phyloP scores from a whole-genome alignment of 2,329 filamentous ascomycete species.

The Geosmithia flava region DNA sequence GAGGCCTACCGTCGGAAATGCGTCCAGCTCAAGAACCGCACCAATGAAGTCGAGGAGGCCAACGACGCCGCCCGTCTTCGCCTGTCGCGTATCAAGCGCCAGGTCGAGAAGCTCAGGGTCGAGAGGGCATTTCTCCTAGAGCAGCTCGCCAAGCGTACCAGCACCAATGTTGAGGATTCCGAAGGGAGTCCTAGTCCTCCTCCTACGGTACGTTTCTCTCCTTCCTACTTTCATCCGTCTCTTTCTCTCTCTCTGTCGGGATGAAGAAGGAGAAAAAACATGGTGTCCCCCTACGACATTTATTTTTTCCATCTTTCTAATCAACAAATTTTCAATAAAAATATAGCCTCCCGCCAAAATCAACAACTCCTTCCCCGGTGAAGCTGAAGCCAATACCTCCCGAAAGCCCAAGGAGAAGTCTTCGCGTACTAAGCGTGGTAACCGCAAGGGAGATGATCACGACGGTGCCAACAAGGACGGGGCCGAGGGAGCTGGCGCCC shows the following conservation, averaged over 20 bases:
- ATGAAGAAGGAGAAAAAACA: neutral
- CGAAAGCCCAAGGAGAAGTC: constrained; percentile 66
- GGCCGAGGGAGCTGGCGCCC: constrained; percentile 20
- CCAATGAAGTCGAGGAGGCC: constrained; percentile 81
- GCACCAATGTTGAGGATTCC: constrained; percentile 63
- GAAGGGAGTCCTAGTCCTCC: constrained; percentile 72
- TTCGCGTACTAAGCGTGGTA: constrained; percentile 59
- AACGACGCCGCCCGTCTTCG: constrained; percentile 76
- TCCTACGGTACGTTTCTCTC: constrained; percentile 49
- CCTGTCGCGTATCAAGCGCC: constrained; percentile 67
- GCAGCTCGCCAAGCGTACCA: constrained; percentile 62
- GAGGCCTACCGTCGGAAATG: constrained; percentile 95
- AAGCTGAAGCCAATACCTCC: constrained; percentile 19
- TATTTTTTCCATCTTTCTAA: neutral
- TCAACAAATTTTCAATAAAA: constrained; percentile 13
- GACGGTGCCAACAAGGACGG: constrained; percentile 19
- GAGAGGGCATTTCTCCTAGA: constrained; percentile 67
- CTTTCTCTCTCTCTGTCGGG: neutral
- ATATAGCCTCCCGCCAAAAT: constrained; percentile 1
- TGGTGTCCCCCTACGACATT: neutral
- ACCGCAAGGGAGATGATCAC: constrained; percentile 40
- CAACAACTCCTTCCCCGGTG: constrained; percentile 15
- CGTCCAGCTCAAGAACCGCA: constrained; percentile 82
- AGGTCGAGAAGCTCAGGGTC: constrained; percentile 83
- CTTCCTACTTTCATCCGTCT: neutral